Evolutionary conservation across 371 early-diverging fungal genomes (phyloP).

Genomic region (Choanephora cucurbitarum): DNA sequence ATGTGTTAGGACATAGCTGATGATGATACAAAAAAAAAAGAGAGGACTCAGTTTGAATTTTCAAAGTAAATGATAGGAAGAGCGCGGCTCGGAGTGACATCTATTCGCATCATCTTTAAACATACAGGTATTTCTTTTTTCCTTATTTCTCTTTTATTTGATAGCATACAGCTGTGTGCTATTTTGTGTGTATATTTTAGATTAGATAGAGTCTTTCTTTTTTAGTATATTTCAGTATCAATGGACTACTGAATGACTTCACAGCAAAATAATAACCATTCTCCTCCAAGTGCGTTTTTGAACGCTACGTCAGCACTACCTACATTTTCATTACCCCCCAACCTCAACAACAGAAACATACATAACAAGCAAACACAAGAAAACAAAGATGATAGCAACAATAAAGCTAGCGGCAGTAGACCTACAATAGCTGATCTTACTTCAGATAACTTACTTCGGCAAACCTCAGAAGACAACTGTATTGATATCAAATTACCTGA

Average conservation of each 20-base stretch:
- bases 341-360: conserved; percentile 8
- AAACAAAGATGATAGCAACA: not conserved
- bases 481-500: conserved; percentile 15
- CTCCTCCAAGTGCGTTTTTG: conserved; percentile 10
- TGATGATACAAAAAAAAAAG: too few relatives aligned
- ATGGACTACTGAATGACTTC: conserved; percentile 4
- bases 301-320: conserved; percentile 4
- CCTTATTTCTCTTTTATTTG: not conserved
- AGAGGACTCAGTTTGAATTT: too few relatives aligned
- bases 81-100: too few relatives aligned
- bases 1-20: too few relatives aligned
- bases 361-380: not conserved
- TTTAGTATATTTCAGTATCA: not conserved
- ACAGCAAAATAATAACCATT: not conserved
- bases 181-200: not conserved
- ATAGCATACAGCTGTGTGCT: not conserved
- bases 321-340: conserved; percentile 14
- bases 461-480: conserved; percentile 10
- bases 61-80: too few relatives aligned
- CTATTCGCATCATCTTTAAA: too few relatives aligned
- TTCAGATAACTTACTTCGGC: conserved; percentile 31
- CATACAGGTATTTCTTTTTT: not conserved
- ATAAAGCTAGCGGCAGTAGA: conserved; percentile 4
- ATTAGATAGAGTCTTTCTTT: not conserved
- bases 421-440: conserved; percentile 34